Base-by-base conservation (phyloP, 257 asterid species). In the Solanum etuberosum region DNA sequence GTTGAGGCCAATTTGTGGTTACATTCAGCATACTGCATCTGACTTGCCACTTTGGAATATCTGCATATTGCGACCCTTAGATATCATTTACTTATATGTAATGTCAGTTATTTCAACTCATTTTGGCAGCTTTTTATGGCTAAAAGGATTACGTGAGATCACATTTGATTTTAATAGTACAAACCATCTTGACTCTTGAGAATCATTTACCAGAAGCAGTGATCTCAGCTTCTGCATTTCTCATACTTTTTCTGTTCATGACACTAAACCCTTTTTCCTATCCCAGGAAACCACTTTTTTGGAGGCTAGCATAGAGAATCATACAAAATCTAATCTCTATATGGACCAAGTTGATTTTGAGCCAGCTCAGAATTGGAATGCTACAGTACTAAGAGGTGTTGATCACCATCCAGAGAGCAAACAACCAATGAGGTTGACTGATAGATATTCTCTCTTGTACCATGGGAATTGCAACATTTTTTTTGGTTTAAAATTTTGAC, bases 331-430 rank as follows among this genome's bases (percentile, higher is more conserved):
- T 88, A 94, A 95, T 91, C 98, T 97, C 76, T 97, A 87, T 92
- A 95, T 97, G 99, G 99, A 95, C 91, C 99, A 97, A 97, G 99
- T 97, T 85, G 99, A 97, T 88, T 97, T 97, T 90, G 99, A 97
- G 94, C 98, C 99, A 3, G 93, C 97, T 87, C 99, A 92, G 83
- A 86, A 94, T 86, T 97, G 99, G 99, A 93, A 87, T 86, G 98
- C 98, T n/a, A 92, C 94, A 35, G 57, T 93, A 85, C 91, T 97
- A 77, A 92, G 89, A 90, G 91, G 93, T 68, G 92, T 89, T 89
- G 94, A 93, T 90, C 90, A 85, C 85, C 68, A 87, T 83, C 84
- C 89, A 46, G 95, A 93, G 88, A 82, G 88, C 83, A 91, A 91
- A 89, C 88, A 85, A 42, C 87, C 86, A 83, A 80, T 91, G 35